Evolutionary conservation across 257 asterid genomes (phyloP), one percentile per base, ranked within the genome.

Genomic region (Solanum megistacrolobum): DNA sequence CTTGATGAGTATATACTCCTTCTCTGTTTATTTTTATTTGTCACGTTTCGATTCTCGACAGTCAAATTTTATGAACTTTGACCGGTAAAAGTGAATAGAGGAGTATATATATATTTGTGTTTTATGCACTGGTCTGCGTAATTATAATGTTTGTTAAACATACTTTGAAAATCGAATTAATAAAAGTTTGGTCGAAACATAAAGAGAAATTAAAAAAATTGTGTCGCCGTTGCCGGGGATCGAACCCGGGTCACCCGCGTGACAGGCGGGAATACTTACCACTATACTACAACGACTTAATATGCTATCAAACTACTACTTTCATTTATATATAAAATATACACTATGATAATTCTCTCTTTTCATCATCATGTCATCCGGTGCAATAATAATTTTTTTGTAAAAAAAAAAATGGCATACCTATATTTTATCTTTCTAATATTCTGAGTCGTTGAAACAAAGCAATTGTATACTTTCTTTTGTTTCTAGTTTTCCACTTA

Each of bases 181-280:
- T 9, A 73, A 34, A 20, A 18, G 43, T 32, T 4, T 35, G 31
- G 29, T 72, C 25, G 9, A 46, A 46, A 12, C 6, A 43, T 46
- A 12, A 46, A n/a, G 55, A 12, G 55, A 46, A 46, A 46, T 12
- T 46, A 12, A 13, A 46, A 46, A 46, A 46, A 1, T 4, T 12
- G 52, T 12, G 4, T 18, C 95, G 96, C 97, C 96, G 95, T 91
- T 94, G 98, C 98, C 96, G 95, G 98, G 98, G 98, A 94, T 95
- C 96, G 97, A 96, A 94, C 98, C 98, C 95, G 97, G 96, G 99
- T 95, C 97, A 88, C 96, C 96, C 96, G 98, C 96, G 98, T 95
- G 96, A 95, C 96, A 96, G 97, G 98, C 94, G 94, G 96, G 94
- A 89, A 96, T 96, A 95, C 98, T 95, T n/a, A 95, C 98, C 96